Evolutionary conservation across 1,284 basidiomycete species (phyloP).

Genomic region (Vanrija sp.): DNA sequence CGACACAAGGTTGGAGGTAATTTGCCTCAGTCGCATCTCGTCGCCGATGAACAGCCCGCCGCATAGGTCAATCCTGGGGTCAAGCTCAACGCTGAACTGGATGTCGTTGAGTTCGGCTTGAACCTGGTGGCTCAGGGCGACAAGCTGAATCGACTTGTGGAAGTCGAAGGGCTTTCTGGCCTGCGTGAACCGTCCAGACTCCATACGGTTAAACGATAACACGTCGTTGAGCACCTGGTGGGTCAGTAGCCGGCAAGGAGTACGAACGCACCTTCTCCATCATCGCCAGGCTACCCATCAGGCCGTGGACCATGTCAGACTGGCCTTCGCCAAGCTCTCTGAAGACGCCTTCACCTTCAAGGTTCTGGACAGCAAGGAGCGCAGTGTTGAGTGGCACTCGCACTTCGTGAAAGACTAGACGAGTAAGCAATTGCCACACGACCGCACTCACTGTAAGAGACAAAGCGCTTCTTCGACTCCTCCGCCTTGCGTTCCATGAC

Average conservation of each 20-base stretch:
- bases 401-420: constrained; percentile 56
- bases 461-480: constrained; percentile 72
- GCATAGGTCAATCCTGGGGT: constrained; percentile 38
- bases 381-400: constrained; percentile 90
- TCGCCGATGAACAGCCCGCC: constrained; percentile 53
- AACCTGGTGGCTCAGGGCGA: constrained; percentile 70
- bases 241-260: not conserved
- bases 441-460: constrained; percentile 64
- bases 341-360: constrained; percentile 60
- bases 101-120: constrained; percentile 69
- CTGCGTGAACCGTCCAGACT: constrained; percentile 42
- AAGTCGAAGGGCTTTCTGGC: constrained; percentile 67
- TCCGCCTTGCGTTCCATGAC: constrained; percentile 74
- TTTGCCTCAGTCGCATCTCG: constrained; percentile 68
- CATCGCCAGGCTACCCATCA: constrained; percentile 78
- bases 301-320: constrained; percentile 46
- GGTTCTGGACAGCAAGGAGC: constrained; percentile 80
- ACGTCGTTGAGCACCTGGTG: constrained; percentile 72
- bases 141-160: constrained; percentile 73
- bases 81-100: constrained; percentile 29
- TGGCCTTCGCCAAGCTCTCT: constrained; percentile 34
- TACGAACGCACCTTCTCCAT: constrained; percentile 49
- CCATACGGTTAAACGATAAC: constrained; percentile 54
- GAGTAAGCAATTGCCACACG: not conserved
- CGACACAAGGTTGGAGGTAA: constrained; percentile 55